phyloP scores from a whole-genome alignment of 495 filamentous ascomycete genomes.

The Trypethelium eluteriae region DNA sequence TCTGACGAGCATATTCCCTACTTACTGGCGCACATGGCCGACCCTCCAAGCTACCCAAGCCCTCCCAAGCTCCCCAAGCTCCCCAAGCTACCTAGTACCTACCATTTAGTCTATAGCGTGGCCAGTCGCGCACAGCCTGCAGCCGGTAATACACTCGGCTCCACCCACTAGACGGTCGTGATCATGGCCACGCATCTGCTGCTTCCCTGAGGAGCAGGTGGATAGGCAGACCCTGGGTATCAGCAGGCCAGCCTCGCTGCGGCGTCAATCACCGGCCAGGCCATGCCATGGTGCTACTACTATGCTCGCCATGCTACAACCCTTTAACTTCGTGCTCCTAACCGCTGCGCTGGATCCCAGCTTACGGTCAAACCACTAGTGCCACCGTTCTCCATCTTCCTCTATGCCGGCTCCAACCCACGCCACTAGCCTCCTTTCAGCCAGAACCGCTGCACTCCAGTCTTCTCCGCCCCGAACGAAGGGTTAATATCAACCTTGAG shows the following conservation, averaged over 20 bases:
- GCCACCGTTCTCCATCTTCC: conserved; percentile 1
- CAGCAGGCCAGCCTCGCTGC: conserved; percentile 9
- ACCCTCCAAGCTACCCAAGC: not conserved
- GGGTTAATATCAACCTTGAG: conserved; percentile 12
- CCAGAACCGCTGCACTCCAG: conserved; percentile 4
- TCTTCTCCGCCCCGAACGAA: conserved; percentile 8
- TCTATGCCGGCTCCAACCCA: conserved; percentile 9
- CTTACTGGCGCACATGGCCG: not conserved
- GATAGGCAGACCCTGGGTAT: conserved; percentile 2
- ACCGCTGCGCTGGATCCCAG: conserved; percentile 10
- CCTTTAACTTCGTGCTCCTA: conserved; percentile 12
- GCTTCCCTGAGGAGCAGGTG: conserved; percentile 4
- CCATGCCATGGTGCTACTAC: too few species aligned
- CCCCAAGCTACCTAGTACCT: too few species aligned
- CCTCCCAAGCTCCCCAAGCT: too few species aligned
- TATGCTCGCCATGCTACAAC: not conserved
- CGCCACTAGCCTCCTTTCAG: not conserved
- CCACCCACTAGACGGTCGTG: too few species aligned
- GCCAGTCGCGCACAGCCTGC: not conserved
- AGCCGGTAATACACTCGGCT: conserved; percentile 2
- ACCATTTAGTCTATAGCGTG: too few species aligned
- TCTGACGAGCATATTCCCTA: too few species aligned
- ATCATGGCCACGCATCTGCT: too few species aligned
- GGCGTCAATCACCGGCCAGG: not conserved
- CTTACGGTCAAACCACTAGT: conserved; percentile 4